phyloP scores from a whole-genome alignment of 208 protist genomes.

The Novymonas esmeraldas region DNA sequence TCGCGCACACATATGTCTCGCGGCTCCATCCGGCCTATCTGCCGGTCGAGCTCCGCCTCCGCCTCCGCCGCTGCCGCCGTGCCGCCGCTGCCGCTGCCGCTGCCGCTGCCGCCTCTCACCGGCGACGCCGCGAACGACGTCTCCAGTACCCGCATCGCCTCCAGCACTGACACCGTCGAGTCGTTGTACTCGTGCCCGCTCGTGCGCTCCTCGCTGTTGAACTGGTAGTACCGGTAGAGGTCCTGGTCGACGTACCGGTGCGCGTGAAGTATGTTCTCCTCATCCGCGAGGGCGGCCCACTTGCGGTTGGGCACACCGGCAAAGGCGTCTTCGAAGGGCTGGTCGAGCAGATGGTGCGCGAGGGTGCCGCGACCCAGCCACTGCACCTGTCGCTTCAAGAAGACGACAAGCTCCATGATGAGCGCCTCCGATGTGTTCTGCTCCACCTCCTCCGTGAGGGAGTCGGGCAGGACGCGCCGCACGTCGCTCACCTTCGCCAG shows the following conservation, averaged over 20 bases:
- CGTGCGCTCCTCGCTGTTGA: conserved; percentile 72
- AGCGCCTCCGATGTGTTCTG: conserved; percentile 67
- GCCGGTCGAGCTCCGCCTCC: conserved; percentile 32
- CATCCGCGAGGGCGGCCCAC: conserved; percentile 67
- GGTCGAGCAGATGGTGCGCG: conserved; percentile 55
- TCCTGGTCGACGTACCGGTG: conserved; percentile 61
- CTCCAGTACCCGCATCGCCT: conserved; percentile 42
- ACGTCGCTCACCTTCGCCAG: conserved; percentile 67
- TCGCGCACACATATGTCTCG: conserved; percentile 60
- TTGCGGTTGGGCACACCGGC: conserved; percentile 36
- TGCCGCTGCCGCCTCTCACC: background rate
- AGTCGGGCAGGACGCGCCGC: conserved; percentile 46
- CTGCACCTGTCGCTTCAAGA: conserved; percentile 75
- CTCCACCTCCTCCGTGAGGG: conserved; percentile 61
- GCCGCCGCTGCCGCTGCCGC: background rate
- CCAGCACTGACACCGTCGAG: conserved; percentile 22
- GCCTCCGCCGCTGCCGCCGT: background rate
- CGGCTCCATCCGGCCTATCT: conserved; percentile 50
- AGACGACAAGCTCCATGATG: conserved; percentile 65
- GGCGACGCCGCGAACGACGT: conserved; percentile 1
- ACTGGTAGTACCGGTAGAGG: conserved; percentile 78
- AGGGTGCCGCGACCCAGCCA: conserved; percentile 59
- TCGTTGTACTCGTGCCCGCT: conserved; percentile 77
- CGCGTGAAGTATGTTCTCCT: conserved; percentile 40
- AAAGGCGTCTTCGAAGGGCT: conserved; percentile 79